Conservation (phyloP, 2,329 filamentous ascomycete genomes). For the Aspergillus chevalieri region DNA sequence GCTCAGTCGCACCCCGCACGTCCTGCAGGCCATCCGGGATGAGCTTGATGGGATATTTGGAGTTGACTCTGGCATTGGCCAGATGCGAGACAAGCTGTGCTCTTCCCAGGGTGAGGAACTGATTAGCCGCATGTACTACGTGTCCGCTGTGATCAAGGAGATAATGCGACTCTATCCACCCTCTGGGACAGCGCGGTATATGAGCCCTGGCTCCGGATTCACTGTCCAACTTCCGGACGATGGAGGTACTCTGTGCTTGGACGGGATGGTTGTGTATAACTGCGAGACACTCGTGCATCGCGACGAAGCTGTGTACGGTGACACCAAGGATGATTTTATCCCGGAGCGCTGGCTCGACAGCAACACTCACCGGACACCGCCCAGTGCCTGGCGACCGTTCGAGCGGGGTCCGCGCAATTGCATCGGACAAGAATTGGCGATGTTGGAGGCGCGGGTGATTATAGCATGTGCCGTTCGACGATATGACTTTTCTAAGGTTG, state of each 20-base stretch:
- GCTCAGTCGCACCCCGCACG: constrained; percentile 14
- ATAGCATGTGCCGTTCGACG: constrained; percentile 10
- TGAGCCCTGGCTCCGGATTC: constrained; percentile 5
- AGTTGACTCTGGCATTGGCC: constrained; percentile 31
- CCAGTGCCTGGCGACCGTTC: constrained; percentile 45
- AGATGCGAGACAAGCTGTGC: constrained; percentile 22
- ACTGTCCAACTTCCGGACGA: constrained; percentile 5
- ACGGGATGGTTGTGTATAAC: constrained; percentile 10
- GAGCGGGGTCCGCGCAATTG: constrained; percentile 45
- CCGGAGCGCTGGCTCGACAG: constrained; percentile 33
- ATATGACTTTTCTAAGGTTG: constrained; percentile 14
- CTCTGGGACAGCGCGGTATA: constrained; percentile 10
- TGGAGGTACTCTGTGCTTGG: constrained; percentile 2
- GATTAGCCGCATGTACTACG: constrained; percentile 45
- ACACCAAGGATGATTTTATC: constrained; percentile 21
- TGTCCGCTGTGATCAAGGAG: constrained; percentile 51
- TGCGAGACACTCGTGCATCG: constrained; percentile 12
- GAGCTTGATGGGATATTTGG: constrained; percentile 53
- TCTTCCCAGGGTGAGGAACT: constrained; percentile 34
- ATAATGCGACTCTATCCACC: constrained; percentile 49
- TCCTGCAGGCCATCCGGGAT: constrained; percentile 32
- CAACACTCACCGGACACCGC: constrained; percentile 17
- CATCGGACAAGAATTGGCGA: constrained; percentile 46
- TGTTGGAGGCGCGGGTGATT: constrained; percentile 33
- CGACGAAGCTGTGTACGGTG: constrained; percentile 12